These are phyloP conservation scores for Eucalyptus viminalis DNA, from an alignment of 345 rosid species.

Conservation along the genomic window DNA sequence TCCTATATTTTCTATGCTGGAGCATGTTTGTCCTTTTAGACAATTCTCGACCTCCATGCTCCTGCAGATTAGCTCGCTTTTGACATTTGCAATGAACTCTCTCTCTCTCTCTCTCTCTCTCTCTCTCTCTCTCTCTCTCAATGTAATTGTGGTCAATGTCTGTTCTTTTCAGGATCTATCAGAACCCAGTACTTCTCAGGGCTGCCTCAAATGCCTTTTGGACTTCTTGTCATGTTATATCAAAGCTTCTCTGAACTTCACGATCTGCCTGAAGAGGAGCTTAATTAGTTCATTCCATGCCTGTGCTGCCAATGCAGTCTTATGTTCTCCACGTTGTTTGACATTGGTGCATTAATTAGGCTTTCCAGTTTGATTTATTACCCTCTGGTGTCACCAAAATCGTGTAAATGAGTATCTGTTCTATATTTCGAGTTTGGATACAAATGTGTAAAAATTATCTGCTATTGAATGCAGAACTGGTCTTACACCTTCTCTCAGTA, in stretches of 20 bases:
- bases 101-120: neutral
- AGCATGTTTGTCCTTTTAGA: neutral
- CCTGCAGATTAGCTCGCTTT: neutral
- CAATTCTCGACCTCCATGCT: neutral
- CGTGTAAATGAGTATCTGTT: conserved; percentile 17
- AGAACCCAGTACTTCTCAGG: conserved; percentile 68
- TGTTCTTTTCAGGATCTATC: conserved; percentile 59
- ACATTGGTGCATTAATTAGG: neutral
- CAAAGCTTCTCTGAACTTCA: conserved; percentile 63
- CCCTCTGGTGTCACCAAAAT: neutral
- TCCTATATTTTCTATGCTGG: neutral
- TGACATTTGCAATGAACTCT: neutral
- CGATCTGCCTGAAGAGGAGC: neutral
- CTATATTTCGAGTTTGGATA: neutral
- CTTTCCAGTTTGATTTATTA: neutral
- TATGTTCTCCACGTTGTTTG: neutral
- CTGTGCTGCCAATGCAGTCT: conserved; percentile 6
- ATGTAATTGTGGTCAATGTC: neutral
- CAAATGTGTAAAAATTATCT: neutral
- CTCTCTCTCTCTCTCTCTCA: neutral
- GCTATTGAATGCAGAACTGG: neutral
- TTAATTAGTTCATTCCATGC: conserved; percentile 5
- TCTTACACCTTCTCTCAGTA: neutral
- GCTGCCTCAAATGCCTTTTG: conserved; percentile 83
- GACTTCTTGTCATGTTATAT: conserved; percentile 75